A percentile compares a stretch with the other conserved stretches of the same genome.
phyloP scores from a whole-genome alignment of 164 flowering plant genomes.

The Echeveria elegans region DNA sequence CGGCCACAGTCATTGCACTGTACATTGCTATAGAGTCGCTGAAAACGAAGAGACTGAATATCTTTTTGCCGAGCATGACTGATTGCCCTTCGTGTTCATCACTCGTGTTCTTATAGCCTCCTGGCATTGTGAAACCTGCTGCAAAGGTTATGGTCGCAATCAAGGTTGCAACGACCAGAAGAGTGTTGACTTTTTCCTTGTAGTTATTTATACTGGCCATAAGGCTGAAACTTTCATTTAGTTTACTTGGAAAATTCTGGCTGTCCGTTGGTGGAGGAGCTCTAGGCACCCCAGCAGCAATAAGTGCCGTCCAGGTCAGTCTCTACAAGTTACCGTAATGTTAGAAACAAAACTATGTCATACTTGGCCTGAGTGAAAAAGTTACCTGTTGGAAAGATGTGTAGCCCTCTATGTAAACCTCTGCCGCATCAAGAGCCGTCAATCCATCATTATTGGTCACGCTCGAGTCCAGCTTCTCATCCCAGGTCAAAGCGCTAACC shows the following conservation, averaged over 20 bases:
- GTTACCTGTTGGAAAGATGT: slow-evolving; percentile 9
- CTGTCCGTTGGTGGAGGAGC: not conserved
- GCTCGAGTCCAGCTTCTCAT: slow-evolving; percentile 4
- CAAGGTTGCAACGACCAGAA: slow-evolving; percentile 17
- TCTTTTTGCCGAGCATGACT: not conserved
- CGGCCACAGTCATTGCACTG: slow-evolving; percentile 5
- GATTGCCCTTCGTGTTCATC: not conserved
- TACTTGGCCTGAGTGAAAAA: not conserved
- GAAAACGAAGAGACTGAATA: slow-evolving; percentile 1
- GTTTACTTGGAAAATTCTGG: not conserved
- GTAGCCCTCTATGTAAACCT: not conserved
- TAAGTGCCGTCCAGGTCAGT: slow-evolving; percentile 15
- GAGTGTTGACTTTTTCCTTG: slow-evolving; percentile 15
- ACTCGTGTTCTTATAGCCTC: not conserved
- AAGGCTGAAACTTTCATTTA: not conserved
- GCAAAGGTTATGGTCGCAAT: slow-evolving; percentile 14
- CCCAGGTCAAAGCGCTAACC: slow-evolving; percentile 4
- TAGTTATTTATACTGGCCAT: slow-evolving; percentile 1
- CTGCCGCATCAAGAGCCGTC: slow-evolving; percentile 14
- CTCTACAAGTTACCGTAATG: slow-evolving; percentile 11
- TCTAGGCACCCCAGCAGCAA: slow-evolving; percentile 9
- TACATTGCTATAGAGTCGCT: slow-evolving; percentile 4
- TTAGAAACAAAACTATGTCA: not conserved
- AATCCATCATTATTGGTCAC: slow-evolving; percentile 11
- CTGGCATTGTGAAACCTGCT: slow-evolving; percentile 7